Conservation (phyloP, 1,139 yeast species). For the Magnusiomyces clavatus region DNA sequence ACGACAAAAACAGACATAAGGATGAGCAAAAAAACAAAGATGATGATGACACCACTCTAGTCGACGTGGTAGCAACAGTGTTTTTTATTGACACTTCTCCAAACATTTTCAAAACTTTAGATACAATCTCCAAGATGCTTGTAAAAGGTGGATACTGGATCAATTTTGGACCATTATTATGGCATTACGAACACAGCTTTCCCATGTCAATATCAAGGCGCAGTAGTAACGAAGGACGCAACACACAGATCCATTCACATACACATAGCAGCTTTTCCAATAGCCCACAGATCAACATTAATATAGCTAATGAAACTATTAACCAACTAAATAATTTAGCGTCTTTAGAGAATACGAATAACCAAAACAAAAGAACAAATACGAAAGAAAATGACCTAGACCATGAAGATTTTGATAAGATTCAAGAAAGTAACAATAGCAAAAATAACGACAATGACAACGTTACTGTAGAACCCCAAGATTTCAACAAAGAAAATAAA, state of each 20-base stretch:
- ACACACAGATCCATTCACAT: too few species aligned
- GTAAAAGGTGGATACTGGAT: conserved; percentile 61
- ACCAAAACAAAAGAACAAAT: not conserved
- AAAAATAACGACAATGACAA: not conserved
- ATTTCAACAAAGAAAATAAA: too few species aligned
- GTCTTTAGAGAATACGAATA: too few species aligned
- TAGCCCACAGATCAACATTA: too few species aligned
- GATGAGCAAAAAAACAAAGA: not conserved
- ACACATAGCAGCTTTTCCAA: too few species aligned
- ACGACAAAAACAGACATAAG: not conserved
- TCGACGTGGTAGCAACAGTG: conserved; percentile 39
- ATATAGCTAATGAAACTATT: too few species aligned
- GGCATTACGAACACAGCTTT: conserved; percentile 70
- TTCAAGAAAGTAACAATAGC: not conserved
- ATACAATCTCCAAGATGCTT: conserved; percentile 47
- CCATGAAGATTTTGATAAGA: conserved; percentile 7
- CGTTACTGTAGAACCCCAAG: not conserved
- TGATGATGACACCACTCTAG: not conserved
- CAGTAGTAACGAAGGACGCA: too few species aligned
- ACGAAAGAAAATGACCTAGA: conserved; percentile 15
- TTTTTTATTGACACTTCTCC: conserved; percentile 78
- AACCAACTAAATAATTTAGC: too few species aligned
- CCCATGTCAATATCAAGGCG: conserved; percentile 13
- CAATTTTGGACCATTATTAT: conserved; percentile 76
- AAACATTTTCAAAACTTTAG: conserved; percentile 62